phyloP scores from a whole-genome alignment of 2,329 filamentous ascomycete genomes.

The Microthyrium microscopicum region DNA sequence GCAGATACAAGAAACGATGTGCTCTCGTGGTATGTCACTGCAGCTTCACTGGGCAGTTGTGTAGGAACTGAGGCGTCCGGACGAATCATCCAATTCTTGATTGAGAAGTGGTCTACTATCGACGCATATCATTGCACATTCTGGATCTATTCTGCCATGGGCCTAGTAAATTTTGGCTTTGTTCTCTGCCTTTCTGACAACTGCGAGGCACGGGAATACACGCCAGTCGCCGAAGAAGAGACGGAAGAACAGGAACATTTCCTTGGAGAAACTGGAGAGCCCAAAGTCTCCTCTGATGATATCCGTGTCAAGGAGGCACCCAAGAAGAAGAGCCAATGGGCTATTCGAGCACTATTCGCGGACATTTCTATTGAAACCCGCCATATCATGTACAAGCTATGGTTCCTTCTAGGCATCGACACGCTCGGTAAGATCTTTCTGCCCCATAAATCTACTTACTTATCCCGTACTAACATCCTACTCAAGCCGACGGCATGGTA shows the following conservation, averaged over 20 bases:
- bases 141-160: conserved; percentile 8
- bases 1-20: conserved; percentile 19
- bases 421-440: no score
- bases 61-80: conserved; percentile 7
- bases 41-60: conserved; percentile 17
- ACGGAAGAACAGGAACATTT: not conserved
- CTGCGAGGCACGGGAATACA: conserved; percentile 3
- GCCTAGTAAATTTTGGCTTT: conserved; percentile 5
- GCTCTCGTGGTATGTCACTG: conserved; percentile 23
- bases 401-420: conserved; percentile 51
- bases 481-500: conserved; percentile 54
- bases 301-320: not conserved
- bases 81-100: conserved; percentile 6
- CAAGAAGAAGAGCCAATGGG: no score
- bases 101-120: conserved; percentile 3
- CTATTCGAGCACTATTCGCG: conserved; percentile 8
- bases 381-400: conserved; percentile 41
- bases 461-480: no score
- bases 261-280: not conserved
- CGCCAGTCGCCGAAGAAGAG: not conserved
- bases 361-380: conserved; percentile 22
- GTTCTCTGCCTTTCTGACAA: not conserved
- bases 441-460: no score
- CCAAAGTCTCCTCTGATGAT: not conserved
- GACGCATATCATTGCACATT: conserved; percentile 8